These are phyloP conservation scores for Aureobasidium leucospermi DNA, from an alignment of 2,329 filamentous ascomycete genomes.

Conservation along the genomic window DNA sequence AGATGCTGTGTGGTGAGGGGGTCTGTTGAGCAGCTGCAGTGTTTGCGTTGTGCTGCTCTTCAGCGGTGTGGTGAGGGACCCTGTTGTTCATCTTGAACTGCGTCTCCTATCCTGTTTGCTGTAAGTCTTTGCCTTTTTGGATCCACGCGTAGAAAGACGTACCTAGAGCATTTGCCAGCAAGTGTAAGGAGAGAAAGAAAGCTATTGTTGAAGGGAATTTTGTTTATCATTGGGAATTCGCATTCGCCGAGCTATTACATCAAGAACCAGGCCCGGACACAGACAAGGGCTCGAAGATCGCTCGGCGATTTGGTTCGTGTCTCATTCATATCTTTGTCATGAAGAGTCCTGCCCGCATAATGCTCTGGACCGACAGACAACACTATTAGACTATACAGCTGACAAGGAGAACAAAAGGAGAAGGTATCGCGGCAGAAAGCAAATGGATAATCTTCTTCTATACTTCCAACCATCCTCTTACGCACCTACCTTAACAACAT, in stretches of 20 bases:
- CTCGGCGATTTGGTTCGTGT: no score
- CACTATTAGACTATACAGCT: no score
- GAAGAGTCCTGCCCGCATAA: no score
- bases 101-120: background rate
- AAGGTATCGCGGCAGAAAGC: no score
- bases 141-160: background rate
- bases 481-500: no score
- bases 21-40: background rate
- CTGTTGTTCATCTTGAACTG: background rate
- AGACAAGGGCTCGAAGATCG: no score
- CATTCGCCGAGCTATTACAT: background rate
- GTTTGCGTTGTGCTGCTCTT: background rate
- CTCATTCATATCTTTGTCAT: no score
- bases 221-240: background rate
- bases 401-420: no score
- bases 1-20: background rate
- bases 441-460: no score
- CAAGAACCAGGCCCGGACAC: background rate
- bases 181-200: background rate
- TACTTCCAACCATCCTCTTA: no score
- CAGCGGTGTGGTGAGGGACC: background rate
- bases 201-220: background rate
- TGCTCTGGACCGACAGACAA: no score
- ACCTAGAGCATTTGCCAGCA: background rate
- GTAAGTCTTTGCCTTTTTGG: background rate